Evolutionary conservation across 2,329 filamentous ascomycete species (phyloP).

Genomic region (Aspergillus udagawae): DNA sequence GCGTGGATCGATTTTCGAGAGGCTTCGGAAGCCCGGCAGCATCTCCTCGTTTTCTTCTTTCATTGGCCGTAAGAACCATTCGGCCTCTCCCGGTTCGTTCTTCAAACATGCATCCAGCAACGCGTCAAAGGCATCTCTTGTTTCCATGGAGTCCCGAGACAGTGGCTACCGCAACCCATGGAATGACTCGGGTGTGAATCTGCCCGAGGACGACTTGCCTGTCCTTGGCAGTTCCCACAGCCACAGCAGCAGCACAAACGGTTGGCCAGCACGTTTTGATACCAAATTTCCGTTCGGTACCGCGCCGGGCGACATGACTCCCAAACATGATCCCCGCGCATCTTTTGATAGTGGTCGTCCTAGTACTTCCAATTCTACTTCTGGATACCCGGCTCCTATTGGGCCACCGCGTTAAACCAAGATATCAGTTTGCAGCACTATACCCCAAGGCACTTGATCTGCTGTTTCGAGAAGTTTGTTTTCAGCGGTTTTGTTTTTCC

Average conservation of each 20-base stretch:
- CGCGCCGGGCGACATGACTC: constrained; percentile 72
- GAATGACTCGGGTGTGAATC: constrained; percentile 96
- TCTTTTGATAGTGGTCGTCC: constrained; percentile 89
- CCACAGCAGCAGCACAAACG: constrained; percentile 55
- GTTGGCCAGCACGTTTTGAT: constrained; percentile 53
- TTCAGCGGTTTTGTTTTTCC: constrained; percentile 32
- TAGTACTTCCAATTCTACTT: constrained; percentile 94
- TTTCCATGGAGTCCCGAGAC: constrained; percentile 91
- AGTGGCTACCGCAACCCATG: constrained; percentile 95
- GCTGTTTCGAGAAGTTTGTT: constrained; percentile 10
- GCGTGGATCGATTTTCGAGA: constrained; percentile 80
- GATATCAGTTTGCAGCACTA: constrained; percentile 44
- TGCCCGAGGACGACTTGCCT: constrained; percentile 74
- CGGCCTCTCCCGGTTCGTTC: constrained; percentile 77
- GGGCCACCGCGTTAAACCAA: constrained; percentile 80
- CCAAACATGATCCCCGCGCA: constrained; percentile 75
- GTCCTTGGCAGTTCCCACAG: constrained; percentile 52
- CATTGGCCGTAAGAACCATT: constrained; percentile 91
- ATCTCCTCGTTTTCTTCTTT: constrained; percentile 96
- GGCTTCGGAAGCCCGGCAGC: constrained; percentile 88
- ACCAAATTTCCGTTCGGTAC: constrained; percentile 63
- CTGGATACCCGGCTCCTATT: constrained; percentile 91
- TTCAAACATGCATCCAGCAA: constrained; percentile 90
- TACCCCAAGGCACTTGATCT: constrained; percentile 37
- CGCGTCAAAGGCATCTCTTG: constrained; percentile 89